Percentiles rank a stretch among this genome's conserved stretches.
These are phyloP conservation scores for Paramecium tetraurelia DNA, from an alignment of 73 alveolate species.

Conservation along the genomic window DNA sequence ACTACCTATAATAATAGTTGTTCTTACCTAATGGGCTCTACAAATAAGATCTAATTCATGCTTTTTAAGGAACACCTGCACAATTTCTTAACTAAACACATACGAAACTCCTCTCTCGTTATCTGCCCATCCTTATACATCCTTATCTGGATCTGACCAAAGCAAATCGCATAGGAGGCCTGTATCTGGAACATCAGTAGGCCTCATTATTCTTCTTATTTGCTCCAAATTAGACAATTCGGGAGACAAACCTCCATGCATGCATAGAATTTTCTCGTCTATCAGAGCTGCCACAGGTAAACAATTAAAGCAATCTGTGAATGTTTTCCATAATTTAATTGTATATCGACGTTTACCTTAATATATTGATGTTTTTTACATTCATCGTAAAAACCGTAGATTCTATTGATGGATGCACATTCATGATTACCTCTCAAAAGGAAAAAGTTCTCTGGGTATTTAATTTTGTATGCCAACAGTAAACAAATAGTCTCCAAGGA, in stretches of 20 bases:
- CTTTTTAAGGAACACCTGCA: slow-evolving; percentile 81
- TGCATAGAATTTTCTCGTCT: slow-evolving; percentile 97
- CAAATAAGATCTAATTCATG: slow-evolving; percentile 94
- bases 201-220: slow-evolving; percentile 95
- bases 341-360: slow-evolving; percentile 82
- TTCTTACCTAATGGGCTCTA: slow-evolving; percentile 90
- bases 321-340: slow-evolving; percentile 98
- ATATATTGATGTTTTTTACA: slow-evolving; percentile 66
- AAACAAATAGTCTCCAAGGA: slow-evolving; percentile 92
- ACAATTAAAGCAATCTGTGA: slow-evolving; percentile 99
- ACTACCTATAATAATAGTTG: slow-evolving; percentile 66
- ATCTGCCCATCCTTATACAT: slow-evolving; percentile 91
- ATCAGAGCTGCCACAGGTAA: slow-evolving; percentile 97
- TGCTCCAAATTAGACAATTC: slow-evolving; percentile 90
- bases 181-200: slow-evolving; percentile 99
- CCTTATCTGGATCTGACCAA: slow-evolving; percentile 99
- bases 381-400: slow-evolving; percentile 98
- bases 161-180: slow-evolving; percentile 98
- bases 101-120: slow-evolving; percentile 97
- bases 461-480: slow-evolving; percentile 91
- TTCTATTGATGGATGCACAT: slow-evolving; percentile 98
- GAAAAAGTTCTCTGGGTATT: slow-evolving; percentile 98
- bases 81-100: slow-evolving; percentile 88
- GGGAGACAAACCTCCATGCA: slow-evolving; percentile 99
- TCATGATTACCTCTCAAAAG: slow-evolving; percentile 98